Percentiles rank a stretch among this genome's conserved stretches.
These are phyloP conservation scores for Fusarium udum DNA, from an alignment of 2,329 filamentous ascomycete species.

Conservation along the genomic window DNA sequence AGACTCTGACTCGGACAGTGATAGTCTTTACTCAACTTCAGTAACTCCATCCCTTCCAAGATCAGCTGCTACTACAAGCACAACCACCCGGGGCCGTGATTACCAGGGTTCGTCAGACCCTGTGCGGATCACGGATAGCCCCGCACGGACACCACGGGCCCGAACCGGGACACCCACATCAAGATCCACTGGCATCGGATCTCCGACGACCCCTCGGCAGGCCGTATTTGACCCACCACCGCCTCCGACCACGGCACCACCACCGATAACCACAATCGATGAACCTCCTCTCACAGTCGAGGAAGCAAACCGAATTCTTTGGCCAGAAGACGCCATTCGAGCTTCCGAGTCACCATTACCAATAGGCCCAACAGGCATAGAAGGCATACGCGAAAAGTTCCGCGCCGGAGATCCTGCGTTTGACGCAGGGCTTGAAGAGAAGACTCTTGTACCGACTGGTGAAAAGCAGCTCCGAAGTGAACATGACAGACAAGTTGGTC, in stretches of 20 bases:
- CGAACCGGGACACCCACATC: conserved; percentile 34
- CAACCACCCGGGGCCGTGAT: conserved; percentile 15
- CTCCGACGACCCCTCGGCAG: conserved; percentile 36
- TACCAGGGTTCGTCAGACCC: conserved; percentile 28
- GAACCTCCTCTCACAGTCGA: conserved; percentile 52
- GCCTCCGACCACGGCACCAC: neutral
- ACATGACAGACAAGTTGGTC: conserved; percentile 42
- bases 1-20: conserved; percentile 40
- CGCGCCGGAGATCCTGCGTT: conserved; percentile 49
- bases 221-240: conserved; percentile 9
- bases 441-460: conserved; percentile 48
- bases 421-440: conserved; percentile 48
- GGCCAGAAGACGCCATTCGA: conserved; percentile 47
- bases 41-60: conserved; percentile 24
- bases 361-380: conserved; percentile 21
- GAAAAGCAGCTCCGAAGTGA: conserved; percentile 50
- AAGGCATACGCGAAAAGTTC: conserved; percentile 54
- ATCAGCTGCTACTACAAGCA: conserved; percentile 23
- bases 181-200: conserved; percentile 26
- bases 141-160: conserved; percentile 30
- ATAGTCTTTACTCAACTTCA: conserved; percentile 37
- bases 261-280: conserved; percentile 31
- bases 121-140: conserved; percentile 27
- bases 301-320: conserved; percentile 52
- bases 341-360: conserved; percentile 18